Evolutionary conservation across 2,329 filamentous ascomycete species (phyloP), one percentile per base, ranked within the genome.

Genomic region (Fusarium graminum): DNA sequence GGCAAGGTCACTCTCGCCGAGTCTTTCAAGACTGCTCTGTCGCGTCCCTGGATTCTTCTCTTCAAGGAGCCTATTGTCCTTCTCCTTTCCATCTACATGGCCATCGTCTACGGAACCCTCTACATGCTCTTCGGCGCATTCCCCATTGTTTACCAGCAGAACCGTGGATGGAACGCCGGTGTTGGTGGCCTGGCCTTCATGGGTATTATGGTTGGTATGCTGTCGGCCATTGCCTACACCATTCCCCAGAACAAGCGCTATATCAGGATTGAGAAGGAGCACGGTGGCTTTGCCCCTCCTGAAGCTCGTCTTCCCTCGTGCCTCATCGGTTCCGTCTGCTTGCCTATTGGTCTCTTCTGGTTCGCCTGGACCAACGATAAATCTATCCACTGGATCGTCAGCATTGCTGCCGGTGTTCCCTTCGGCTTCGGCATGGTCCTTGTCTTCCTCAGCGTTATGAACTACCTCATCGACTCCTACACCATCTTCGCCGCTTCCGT

Each of bases 81-180:
- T 64, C 86, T 94, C 70, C 88, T 95, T 63, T 87, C 88, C 2
- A 72, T 94, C 3, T 95, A 94, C 81, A 94, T 94, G 91, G 89
- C 87, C 1, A 90, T 94, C 4, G 82, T 93, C 14, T 91, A 91
- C 74, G 88, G 88, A 11, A 78, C 90, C 10, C 80, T 90, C 3
- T 90, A 90, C 81, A 90, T 91, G 88, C 90, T 90, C 80, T 90
- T 90, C 79, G 82, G 89, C 43, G 88, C 88, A 60, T 90, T 80
- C 73, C 84, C 86, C n/a, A 84, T 87, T 60, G 82, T 96, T 51
- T 96, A 90, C 78, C 65, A 67, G 46, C 39, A 84, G 90, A 69
- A 82, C 28, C 59, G 67, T 2, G 67, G 67, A 17, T 70, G 67
- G 67, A 64, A 65, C 50, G 25, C 57, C 16, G 63, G 67, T 29